phyloP scores from a whole-genome alignment of 805 yeast genomes.

The Yarrowia porcina region DNA sequence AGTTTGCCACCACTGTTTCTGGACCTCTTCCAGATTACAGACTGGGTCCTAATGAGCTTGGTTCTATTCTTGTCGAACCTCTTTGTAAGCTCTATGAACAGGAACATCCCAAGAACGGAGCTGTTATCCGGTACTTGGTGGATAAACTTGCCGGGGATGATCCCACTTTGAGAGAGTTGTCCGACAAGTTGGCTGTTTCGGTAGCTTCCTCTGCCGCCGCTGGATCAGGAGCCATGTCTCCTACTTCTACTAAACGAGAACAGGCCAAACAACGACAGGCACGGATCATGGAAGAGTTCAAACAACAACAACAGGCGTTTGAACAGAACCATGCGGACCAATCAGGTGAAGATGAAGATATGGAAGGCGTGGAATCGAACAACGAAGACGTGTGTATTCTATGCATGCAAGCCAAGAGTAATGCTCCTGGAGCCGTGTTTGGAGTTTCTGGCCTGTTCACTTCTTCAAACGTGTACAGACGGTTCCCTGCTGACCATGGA shows the following conservation, averaged over 20 bases:
- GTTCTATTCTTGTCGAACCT: not conserved
- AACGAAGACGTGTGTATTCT: conserved; percentile 66
- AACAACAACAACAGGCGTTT: conserved; percentile 74
- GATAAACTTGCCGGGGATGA: not conserved
- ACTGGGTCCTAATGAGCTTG: not conserved
- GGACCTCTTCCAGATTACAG: conserved; percentile 19
- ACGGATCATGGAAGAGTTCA: conserved; percentile 72
- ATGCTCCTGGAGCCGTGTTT: conserved; percentile 54
- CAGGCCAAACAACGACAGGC: conserved; percentile 67
- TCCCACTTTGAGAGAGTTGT: not conserved
- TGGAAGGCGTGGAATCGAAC: conserved; percentile 26
- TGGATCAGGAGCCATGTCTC: not conserved
- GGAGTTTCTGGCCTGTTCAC: conserved; percentile 68
- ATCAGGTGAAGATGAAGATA: conserved; percentile 38
- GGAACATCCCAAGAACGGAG: not conserved
- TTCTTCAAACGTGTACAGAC: conserved; percentile 57
- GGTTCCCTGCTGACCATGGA: conserved; percentile 58
- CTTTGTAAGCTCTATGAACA: not conserved
- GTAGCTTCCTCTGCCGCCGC: not conserved
- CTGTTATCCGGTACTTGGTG: not conserved
- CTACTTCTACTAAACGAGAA: conserved; percentile 48
- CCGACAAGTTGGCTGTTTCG: not conserved
- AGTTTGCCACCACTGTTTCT: conserved; percentile 3
- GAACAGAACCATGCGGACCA: conserved; percentile 47
- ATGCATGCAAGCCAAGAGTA: conserved; percentile 41